Base-by-base conservation (phyloP, 1,139 yeast species). In the Hyphopichia pseudoburtonii region DNA sequence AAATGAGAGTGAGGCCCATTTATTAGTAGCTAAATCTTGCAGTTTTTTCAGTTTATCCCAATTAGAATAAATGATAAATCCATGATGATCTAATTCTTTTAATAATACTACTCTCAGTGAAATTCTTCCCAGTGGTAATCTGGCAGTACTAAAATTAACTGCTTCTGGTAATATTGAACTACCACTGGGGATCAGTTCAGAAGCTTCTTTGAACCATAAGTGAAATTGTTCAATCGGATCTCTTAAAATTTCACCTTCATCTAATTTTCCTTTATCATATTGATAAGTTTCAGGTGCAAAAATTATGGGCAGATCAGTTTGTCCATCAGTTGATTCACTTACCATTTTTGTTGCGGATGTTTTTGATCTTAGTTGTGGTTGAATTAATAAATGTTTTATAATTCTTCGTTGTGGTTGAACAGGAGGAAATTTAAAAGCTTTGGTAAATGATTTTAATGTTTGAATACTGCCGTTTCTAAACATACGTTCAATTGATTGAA, bases 231-330 rank as follows among this genome's bases (percentile, higher is more conserved):
- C 70, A 25, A 86, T 78, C 18, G 98, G 98, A 47, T 77, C 76
- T 4, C 54, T 32, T 18, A 57, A 60, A 11, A 90, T 64, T 14
- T 85, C 80, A 0, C 57, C 41, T 38, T 78, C 82, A 35, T 73
- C 70, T 38, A 92, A 66, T 15, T 76, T 72, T 30, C 72, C 79
- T 56, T 86, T 84, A 40, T 81, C 81, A 60, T 90, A 92, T 60
- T 92, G 97, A 50, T 86, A 86, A 0, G 97, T 88, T 47, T 83
- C 77, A 16, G 96, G 96, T 3, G 96, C 96, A 60, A 87, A 70
- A 35, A 71, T 66, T 32, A 68, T 55, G 22, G 67, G 66, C 33
- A 45, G 45, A 12, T 32, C 35, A 9, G 35, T 32, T 17, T 32
- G 18, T 19, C 35, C 35, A 16, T 32, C 25, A 6, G 35, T 32